phyloP scores from a whole-genome alignment of 1,284 basidiomycete species.

The Irpex rosettiformis region DNA sequence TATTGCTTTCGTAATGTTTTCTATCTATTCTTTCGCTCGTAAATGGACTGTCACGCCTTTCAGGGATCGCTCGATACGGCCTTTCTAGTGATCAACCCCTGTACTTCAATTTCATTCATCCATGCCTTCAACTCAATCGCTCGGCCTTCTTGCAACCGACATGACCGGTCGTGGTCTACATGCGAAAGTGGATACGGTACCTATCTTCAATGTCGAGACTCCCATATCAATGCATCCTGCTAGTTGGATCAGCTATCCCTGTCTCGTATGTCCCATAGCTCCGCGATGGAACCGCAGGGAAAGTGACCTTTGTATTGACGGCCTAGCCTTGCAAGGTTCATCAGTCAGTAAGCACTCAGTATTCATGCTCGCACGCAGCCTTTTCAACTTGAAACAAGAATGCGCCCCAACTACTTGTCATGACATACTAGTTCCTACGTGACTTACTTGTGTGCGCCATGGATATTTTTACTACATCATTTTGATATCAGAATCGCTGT shows the following conservation, averaged over 20 bases:
- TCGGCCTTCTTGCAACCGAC: neutral
- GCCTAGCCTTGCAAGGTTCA: too few species aligned
- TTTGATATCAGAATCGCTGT: too few species aligned
- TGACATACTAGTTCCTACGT: too few species aligned
- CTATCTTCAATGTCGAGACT: neutral
- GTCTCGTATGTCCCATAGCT: neutral
- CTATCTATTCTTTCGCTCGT: neutral
- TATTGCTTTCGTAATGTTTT: constrained; percentile 10
- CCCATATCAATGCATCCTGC: neutral
- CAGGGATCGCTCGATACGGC: neutral
- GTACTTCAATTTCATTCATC: neutral
- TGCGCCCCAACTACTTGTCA: too few species aligned
- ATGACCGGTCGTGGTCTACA: neutral
- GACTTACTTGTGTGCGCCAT: too few species aligned
- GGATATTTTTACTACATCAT: too few species aligned
- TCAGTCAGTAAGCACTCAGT: too few species aligned
- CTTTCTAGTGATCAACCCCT: neutral
- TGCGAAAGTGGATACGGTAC: neutral
- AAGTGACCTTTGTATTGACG: too few species aligned
- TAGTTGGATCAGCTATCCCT: neutral
- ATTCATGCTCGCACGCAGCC: too few species aligned
- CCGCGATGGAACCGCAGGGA: too few species aligned
- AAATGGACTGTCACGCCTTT: neutral
- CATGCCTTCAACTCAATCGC: neutral
- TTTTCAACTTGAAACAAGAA: too few species aligned